Base-by-base conservation (phyloP, 2,329 filamentous ascomycete species). In the Penicillium olsonii region DNA sequence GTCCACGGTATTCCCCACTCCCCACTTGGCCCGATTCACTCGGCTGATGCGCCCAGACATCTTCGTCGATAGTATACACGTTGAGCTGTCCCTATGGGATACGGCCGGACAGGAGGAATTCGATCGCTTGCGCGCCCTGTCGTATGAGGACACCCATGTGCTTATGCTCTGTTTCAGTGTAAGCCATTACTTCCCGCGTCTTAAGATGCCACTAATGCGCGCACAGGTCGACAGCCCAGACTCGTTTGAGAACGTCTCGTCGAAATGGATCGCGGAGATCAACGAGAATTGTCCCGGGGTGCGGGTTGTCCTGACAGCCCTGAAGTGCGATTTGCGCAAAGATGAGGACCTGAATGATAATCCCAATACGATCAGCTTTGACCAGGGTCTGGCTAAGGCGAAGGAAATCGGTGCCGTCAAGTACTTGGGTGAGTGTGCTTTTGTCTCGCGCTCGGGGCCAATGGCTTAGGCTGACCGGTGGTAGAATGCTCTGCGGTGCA, bases 51-150 rank as follows among this genome's bases (percentile, higher is more conserved):
- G 37, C 37, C 37, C 39, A 94, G 92, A 99, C 71, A 96, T 99
- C 72, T 99, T 96, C 73, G 94, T 99, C 70, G 94, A 99, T 70
- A 92, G 87, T 68, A 89, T 92, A 44, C 92, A 97, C 75, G 95
- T 99, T 71, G 94, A 99, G 73, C 81, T 99, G 48, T 96, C 92
- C 51, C 82, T 99, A 52, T 99, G 94, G 94, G 94, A 99, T 72
- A 99, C 94, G 0, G 94, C 94, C 33, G 94, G 94, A 20, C 94
- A 99, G 75, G 94, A 99, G 78, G 94, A 99, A 82, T 99, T 97
- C 76, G 94, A 99, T 75, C 86, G 94, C 45, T 77, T 99, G 72
- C 88, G 94, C 66, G 95, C 91, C 57, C 84, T 99, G 47, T 96
- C 92, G 42, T 99, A 99, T 74, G 94, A 92, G 80, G 94, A 99